phyloP scores from a whole-genome alignment of 106 monocot genomes.

The Agapanthus africanus region DNA sequence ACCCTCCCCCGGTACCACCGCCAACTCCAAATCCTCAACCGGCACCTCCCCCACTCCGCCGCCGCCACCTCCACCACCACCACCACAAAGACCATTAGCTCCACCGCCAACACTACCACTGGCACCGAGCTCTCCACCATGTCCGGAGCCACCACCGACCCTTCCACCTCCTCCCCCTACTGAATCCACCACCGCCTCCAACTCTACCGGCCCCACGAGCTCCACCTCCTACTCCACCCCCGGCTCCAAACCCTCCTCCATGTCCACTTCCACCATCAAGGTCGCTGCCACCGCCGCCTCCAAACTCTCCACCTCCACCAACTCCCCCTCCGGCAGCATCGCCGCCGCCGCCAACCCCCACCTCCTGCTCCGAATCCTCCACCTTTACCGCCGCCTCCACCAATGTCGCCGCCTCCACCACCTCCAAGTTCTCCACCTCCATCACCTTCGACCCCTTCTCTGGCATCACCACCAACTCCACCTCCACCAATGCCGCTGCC shows the following conservation, averaged over 20 bases:
- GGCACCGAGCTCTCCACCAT: conserved; percentile 2
- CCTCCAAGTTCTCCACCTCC: not conserved
- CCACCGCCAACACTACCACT: conserved; percentile 1
- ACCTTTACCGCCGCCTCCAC: not conserved
- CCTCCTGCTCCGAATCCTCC: conserved; percentile 6
- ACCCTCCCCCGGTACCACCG: not conserved
- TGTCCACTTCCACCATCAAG: not conserved
- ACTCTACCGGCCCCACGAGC: not conserved
- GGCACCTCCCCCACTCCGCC: not conserved
- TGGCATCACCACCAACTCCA: not conserved
- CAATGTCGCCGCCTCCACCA: not conserved
- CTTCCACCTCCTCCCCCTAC: conserved; percentile 6
- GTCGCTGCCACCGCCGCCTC: not conserved
- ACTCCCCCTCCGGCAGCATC: not conserved
- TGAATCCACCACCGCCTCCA: not conserved
- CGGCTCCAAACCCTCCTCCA: conserved; percentile 2
- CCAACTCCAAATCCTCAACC: not conserved
- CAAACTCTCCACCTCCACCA: not conserved
- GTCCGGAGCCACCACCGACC: conserved; percentile 3
- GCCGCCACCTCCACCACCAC: not conserved
- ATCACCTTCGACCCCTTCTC: not conserved
- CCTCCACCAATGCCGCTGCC: not conserved
- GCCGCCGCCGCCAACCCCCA: not conserved
- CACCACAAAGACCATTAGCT: not conserved
- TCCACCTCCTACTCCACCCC: conserved; percentile 2